These are phyloP conservation scores for Alternaria consortialis DNA, from an alignment of 2,329 filamentous ascomycete species.

Conservation along the genomic window DNA sequence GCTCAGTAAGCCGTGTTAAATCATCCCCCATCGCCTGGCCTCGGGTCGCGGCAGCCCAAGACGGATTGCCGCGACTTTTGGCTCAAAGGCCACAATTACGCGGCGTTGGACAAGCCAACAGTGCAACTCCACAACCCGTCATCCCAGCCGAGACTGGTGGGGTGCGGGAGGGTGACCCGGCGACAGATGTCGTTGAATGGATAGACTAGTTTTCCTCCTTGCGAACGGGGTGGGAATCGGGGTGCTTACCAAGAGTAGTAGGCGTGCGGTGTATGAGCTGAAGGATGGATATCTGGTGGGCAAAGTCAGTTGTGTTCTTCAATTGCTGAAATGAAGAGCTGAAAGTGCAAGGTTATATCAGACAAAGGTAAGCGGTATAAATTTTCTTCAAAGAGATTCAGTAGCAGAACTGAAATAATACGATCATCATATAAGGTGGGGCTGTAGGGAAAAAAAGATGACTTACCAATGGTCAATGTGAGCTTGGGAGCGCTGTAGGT, in stretches of 20 bases:
- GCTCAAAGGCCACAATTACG: conserved; percentile 66
- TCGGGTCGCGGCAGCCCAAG: conserved; percentile 56
- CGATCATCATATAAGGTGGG: conserved; percentile 46
- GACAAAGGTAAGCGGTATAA: conserved; percentile 66
- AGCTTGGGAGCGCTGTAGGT: background rate
- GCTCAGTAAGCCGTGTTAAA: conserved; percentile 75
- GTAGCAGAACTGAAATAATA: conserved; percentile 70
- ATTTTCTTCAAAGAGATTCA: conserved; percentile 67
- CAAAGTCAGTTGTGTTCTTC: conserved; percentile 27
- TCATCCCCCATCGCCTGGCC: conserved; percentile 71
- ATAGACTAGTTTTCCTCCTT: conserved; percentile 70
- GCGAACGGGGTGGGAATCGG: conserved; percentile 32
- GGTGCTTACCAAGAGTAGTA: conserved; percentile 33
- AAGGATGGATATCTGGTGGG: conserved; percentile 1
- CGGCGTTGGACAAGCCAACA: conserved; percentile 54
- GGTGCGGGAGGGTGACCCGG: conserved; percentile 80
- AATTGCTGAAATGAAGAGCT: conserved; percentile 4
- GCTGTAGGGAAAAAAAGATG: background rate
- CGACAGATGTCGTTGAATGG: conserved; percentile 69
- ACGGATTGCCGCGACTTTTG: conserved; percentile 46
- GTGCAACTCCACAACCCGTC: conserved; percentile 79
- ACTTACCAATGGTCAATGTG: conserved; percentile 25
- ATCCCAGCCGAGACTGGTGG: conserved; percentile 65
- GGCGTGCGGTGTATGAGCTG: background rate
- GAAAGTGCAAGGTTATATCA: conserved; percentile 47